Conservation (phyloP, 352 stramenopile genomes). For the Globisporangium splendens region DNA sequence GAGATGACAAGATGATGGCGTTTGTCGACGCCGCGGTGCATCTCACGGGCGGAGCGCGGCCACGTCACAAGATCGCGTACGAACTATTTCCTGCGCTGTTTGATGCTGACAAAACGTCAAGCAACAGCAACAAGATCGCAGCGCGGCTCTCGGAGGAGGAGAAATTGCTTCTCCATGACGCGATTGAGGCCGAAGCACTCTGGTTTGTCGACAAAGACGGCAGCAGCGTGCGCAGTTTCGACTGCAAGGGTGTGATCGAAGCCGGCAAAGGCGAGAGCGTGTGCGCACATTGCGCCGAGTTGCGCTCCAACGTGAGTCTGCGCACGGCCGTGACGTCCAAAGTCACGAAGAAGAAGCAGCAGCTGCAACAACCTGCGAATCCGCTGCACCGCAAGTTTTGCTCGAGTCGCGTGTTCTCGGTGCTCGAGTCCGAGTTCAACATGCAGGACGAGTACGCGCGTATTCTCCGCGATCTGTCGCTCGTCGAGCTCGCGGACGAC, state of each 20-base stretch:
- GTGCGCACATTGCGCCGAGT: slow-evolving; percentile 40
- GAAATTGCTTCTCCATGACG: slow-evolving; percentile 69
- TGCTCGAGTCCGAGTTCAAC: slow-evolving; percentile 52
- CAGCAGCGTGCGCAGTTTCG: slow-evolving; percentile 59
- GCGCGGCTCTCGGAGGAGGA: slow-evolving; percentile 23
- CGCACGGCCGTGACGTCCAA: slow-evolving; percentile 32
- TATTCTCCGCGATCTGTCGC: slow-evolving; percentile 50
- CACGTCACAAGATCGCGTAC: slow-evolving; percentile 59
- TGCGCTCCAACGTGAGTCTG: slow-evolving; percentile 53
- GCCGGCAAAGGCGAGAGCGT: slow-evolving; percentile 29
- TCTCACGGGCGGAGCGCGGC: slow-evolving; percentile 57
- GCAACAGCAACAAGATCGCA: slow-evolving; percentile 7
- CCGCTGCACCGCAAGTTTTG: slow-evolving; percentile 61
- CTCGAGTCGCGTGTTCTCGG: slow-evolving; percentile 41
- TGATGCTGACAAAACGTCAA: slow-evolving; percentile 3
- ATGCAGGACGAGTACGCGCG: slow-evolving; percentile 51
- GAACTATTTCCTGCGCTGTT: slow-evolving; percentile 75
- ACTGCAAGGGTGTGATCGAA: slow-evolving; percentile 54
- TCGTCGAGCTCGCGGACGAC: slow-evolving; percentile 37
- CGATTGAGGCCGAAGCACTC: slow-evolving; percentile 61
- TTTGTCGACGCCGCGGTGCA: slow-evolving; percentile 61
- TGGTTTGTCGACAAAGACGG: slow-evolving; percentile 85
- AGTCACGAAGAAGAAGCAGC: slow-evolving; percentile 28
- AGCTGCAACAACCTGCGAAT: slow-evolving; percentile 23
- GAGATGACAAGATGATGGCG: slow-evolving; percentile 44